These are phyloP conservation scores for Lactarius sp. DNA, from an alignment of 768 basidiomycete species.

Conservation along the genomic window DNA sequence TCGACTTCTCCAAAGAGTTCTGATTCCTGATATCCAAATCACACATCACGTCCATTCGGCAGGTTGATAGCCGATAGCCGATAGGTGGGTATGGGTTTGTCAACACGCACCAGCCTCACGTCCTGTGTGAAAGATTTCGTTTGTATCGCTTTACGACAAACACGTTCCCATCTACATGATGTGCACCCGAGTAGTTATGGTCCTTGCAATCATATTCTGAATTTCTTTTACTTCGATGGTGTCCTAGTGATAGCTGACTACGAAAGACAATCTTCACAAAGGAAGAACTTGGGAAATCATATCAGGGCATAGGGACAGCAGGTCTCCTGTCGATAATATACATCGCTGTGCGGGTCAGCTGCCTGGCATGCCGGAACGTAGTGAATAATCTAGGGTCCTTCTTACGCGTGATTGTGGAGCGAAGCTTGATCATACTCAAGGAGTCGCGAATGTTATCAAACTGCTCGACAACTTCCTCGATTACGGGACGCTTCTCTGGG, in stretches of 20 bases:
- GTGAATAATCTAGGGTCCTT: conserved; percentile 9
- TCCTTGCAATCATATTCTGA: background rate
- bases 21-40: background rate
- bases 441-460: conserved; percentile 10
- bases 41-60: background rate
- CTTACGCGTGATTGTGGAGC: conserved; percentile 4
- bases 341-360: background rate
- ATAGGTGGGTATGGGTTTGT: background rate
- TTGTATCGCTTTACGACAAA: background rate
- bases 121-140: background rate
- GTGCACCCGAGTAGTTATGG: background rate
- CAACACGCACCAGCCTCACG: background rate
- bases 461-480: conserved; percentile 11
- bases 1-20: background rate
- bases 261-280: background rate
- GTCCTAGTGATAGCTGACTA: background rate
- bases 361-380: conserved; percentile 4
- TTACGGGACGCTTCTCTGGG: conserved; percentile 34
- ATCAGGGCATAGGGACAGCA: conserved; percentile 9
- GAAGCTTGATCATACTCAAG: conserved; percentile 7
- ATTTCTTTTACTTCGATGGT: background rate
- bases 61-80: background rate
- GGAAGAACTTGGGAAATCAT: background rate
- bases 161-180: background rate
- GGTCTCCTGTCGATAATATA: background rate